phyloP scores from a whole-genome alignment of 805 yeast genomes.

The Wickerhamomyces chambardii region DNA sequence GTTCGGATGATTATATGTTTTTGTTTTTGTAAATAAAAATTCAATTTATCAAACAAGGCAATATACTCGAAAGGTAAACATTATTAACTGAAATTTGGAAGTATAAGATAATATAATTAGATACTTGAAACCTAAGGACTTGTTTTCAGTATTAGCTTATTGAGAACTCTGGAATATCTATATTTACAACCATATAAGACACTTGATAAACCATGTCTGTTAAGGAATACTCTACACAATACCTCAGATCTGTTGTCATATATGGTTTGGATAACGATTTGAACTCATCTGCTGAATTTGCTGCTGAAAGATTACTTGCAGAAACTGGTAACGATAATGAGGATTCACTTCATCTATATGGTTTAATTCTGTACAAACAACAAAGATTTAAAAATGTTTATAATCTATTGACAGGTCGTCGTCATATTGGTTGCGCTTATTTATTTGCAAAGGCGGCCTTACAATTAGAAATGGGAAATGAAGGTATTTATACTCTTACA shows the following conservation, averaged over 20 bases:
- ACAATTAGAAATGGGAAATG: constrained; percentile 41
- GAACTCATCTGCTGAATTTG: constrained; percentile 71
- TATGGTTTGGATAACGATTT: constrained; percentile 68
- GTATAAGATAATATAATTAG: too few relatives aligned
- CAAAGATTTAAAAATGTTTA: constrained; percentile 56
- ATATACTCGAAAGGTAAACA: too few relatives aligned
- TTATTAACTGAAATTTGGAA: too few relatives aligned
- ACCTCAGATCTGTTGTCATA: constrained; percentile 50
- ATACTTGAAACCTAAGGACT: too few relatives aligned
- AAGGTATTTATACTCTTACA: constrained; percentile 50
- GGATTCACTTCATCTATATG: constrained; percentile 63
- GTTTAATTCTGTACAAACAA: constrained; percentile 52
- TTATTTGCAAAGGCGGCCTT: constrained; percentile 64
- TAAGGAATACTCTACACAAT: constrained; percentile 20
- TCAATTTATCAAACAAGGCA: too few relatives aligned
- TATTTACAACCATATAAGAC: too few relatives aligned
- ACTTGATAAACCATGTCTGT: constrained; percentile 3
- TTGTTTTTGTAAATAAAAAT: too few relatives aligned
- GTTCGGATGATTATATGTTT: too few relatives aligned
- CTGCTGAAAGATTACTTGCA: constrained; percentile 74
- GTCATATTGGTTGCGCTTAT: constrained; percentile 70
- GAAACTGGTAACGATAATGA: constrained; percentile 31
- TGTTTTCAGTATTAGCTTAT: too few relatives aligned
- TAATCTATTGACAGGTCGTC: constrained; percentile 33
- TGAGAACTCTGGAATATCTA: too few relatives aligned